Percentiles rank a stretch among this genome's conserved stretches.
phyloP scores from a whole-genome alignment of 495 filamentous ascomycete genomes.

The Penicillium bialowiezense region DNA sequence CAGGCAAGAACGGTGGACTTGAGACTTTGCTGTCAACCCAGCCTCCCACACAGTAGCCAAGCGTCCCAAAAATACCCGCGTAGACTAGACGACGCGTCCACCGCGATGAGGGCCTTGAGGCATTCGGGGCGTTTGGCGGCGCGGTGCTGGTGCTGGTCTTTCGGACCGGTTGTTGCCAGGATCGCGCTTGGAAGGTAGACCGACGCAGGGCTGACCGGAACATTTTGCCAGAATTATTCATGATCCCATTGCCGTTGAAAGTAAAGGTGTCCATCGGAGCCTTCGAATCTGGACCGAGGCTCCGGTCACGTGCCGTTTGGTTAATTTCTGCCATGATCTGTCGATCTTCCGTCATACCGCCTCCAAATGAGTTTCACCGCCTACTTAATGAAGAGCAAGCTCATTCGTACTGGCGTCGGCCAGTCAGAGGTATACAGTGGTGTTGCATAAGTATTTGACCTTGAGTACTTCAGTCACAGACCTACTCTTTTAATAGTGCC shows the following conservation, averaged over 20 bases:
- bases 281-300: conserved; percentile 8
- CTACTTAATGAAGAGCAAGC: no score
- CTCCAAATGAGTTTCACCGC: no score
- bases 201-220: conserved; percentile 24
- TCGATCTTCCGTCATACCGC: no score
- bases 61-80: conserved; percentile 31
- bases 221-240: conserved; percentile 28
- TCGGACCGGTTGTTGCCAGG: conserved; percentile 14
- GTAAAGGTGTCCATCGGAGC: neutral
- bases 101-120: conserved; percentile 21
- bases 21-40: conserved; percentile 27
- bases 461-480: no score
- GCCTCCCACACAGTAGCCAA: conserved; percentile 29
- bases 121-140: conserved; percentile 10
- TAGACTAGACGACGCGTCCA: conserved; percentile 43
- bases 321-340: neutral
- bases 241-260: conserved; percentile 23
- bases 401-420: no score
- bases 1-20: conserved; percentile 27
- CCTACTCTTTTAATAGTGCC: no score
- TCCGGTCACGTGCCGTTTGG: conserved; percentile 14
- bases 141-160: conserved; percentile 23
- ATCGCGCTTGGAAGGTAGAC: conserved; percentile 3
- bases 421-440: no score
- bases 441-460: no score